Evolutionary conservation across 768 basidiomycete species (phyloP).

Genomic region (Lentinula aciculospora): DNA sequence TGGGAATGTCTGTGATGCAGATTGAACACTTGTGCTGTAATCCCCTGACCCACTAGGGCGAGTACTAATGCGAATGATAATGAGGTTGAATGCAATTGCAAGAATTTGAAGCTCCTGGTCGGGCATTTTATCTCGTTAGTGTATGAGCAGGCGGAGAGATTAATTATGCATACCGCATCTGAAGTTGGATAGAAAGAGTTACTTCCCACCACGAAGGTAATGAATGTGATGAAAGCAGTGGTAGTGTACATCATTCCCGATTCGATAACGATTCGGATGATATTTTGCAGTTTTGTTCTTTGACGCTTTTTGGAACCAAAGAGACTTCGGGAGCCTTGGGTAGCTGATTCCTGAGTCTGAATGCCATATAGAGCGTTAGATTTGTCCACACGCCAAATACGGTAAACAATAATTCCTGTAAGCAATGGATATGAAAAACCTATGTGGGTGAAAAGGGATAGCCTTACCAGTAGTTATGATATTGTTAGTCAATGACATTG

Average conservation of each 20-base stretch:
- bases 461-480: slow-evolving; percentile 9
- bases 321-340: background rate
- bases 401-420: slow-evolving; percentile 9
- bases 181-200: slow-evolving; percentile 8
- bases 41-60: background rate
- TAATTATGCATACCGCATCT: background rate
- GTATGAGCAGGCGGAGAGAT: background rate
- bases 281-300: slow-evolving; percentile 7
- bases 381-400: slow-evolving; percentile 10
- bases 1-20: background rate
- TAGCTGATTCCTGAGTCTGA: background rate
- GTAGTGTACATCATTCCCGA: slow-evolving; percentile 11
- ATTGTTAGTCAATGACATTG: slow-evolving; percentile 7
- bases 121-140: no score
- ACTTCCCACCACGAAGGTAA: slow-evolving; percentile 2
- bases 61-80: slow-evolving; percentile 9
- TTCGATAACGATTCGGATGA: slow-evolving; percentile 13
- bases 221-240: slow-evolving; percentile 7
- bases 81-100: slow-evolving; percentile 12
- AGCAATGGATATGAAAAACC: background rate
- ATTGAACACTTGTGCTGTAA: background rate
- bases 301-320: background rate
- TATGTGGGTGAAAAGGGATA: background rate
- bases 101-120: slow-evolving; percentile 9
- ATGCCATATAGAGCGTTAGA: slow-evolving; percentile 1